Evolutionary conservation across 2,329 filamentous ascomycete species (phyloP), one percentile per base, ranked within the genome.

Genomic region (Colletotrichum sidae): DNA sequence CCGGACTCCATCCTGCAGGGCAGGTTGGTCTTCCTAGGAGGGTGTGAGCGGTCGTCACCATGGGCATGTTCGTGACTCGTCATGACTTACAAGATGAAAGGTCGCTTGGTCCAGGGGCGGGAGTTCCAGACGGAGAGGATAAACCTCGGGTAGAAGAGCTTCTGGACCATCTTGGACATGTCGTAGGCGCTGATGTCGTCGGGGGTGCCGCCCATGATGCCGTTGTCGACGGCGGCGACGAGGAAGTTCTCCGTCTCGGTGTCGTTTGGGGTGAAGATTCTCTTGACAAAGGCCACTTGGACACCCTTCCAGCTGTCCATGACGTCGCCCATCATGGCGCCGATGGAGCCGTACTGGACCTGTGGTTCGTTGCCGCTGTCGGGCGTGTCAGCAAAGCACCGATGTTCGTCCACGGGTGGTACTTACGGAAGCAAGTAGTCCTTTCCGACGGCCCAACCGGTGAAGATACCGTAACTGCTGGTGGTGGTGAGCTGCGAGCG

Each of bases 351-450:
- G 8, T 59, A 59, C 5, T 35, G 25, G 7, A n/a, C n/a, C 9
- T 37, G 13, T 3, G 37, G 6, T 1, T 12, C 2, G 8, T 38
- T 8, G 2, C 46, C 37, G 2, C 39, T 60, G 9, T 35, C 35
- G 3, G 3, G n/a, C 6, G 15, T 6, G 0, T 46, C 7, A 42
- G 44, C 6, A 17, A 34, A 38, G 13, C 39, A 42, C 17, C 7
- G 6, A 35, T 8, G 8, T 50, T 6, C 3, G 17, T 10, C 13
- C 10, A 51, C 15, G 15, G 12, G 3, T 39, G 2, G 2, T 4
- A 42, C 55, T 51, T 51, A 60, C 58, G 58, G 58, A 3, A 60
- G 51, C 15, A 60, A 12, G n/a, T 41, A 60, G 11, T 60, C 58
- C 58, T 60, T 60, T 33, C 51, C 58, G n/a, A 60, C 37, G 3